Conservation (phyloP, 1,284 basidiomycete genomes). For the Singerocomus inundabilis region DNA sequence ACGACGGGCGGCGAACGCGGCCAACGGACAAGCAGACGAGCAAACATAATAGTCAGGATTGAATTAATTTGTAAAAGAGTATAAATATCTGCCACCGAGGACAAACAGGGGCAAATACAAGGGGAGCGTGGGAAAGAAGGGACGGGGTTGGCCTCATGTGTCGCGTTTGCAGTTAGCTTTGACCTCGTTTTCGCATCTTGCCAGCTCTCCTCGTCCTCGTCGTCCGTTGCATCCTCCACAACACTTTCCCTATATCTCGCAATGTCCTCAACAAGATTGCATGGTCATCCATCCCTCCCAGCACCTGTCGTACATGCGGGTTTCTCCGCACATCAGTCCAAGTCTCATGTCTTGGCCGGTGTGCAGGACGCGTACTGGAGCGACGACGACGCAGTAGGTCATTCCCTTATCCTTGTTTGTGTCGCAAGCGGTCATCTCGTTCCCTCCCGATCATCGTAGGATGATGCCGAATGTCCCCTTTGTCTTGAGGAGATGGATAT, state of each 20-base stretch:
- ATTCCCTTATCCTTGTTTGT: neutral
- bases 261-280: conserved; percentile 49
- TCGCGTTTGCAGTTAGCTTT: conserved; percentile 26
- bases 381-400: conserved; percentile 81
- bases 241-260: neutral
- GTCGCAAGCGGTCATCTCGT: conserved; percentile 13
- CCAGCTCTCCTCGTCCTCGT: conserved; percentile 13
- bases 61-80: neutral
- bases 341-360: conserved; percentile 81
- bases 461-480: conserved; percentile 96
- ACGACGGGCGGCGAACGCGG: conserved; percentile 18
- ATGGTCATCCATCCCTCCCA: conserved; percentile 59
- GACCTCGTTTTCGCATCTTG: conserved; percentile 20
- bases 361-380: conserved; percentile 99
- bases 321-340: conserved; percentile 69
- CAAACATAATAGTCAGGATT: conserved; percentile 19
- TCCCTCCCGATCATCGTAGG: conserved; percentile 49
- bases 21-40: conserved; percentile 30
- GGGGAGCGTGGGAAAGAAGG: conserved; percentile 22
- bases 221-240: conserved; percentile 9
- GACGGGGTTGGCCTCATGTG: conserved; percentile 22
- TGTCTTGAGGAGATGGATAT: conserved; percentile 99
- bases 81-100: conserved; percentile 14
- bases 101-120: conserved; percentile 27
- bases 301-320: conserved; percentile 69